A percentile compares a stretch with the other conserved stretches of the same genome.
These are phyloP conservation scores for Mortierella sp. DNA, from an alignment of 371 early-diverging fungal genomes.

Conservation along the genomic window DNA sequence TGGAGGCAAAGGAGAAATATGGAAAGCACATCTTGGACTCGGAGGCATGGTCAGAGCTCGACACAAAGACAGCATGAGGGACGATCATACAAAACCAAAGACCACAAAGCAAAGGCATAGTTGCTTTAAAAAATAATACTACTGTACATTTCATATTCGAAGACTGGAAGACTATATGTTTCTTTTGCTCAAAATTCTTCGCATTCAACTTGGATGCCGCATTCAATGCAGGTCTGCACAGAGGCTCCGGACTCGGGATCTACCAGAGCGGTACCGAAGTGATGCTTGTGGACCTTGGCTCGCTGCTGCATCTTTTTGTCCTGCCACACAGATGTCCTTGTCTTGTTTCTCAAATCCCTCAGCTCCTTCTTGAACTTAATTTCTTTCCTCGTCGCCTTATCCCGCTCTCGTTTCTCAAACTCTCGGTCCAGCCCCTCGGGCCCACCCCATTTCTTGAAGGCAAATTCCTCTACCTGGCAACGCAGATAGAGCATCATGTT, in stretches of 20 bases:
- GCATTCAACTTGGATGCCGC: slow-evolving; percentile 78
- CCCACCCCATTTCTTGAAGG: slow-evolving; percentile 93
- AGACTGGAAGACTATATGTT: too few relatives aligned
- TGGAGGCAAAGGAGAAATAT: slow-evolving; percentile 57
- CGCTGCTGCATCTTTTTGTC: slow-evolving; percentile 55
- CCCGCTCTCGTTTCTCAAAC: slow-evolving; percentile 85
- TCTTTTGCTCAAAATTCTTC: slow-evolving; percentile 69
- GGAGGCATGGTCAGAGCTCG: slow-evolving; percentile 62
- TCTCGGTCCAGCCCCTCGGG: slow-evolving; percentile 89
- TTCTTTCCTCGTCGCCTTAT: slow-evolving; percentile 85
- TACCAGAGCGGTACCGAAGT: slow-evolving; percentile 66
- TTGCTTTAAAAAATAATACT: neutral
- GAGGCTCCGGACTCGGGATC: slow-evolving; percentile 61
- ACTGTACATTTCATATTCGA: too few relatives aligned
- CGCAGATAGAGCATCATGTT: slow-evolving; percentile 96
- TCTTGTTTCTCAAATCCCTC: slow-evolving; percentile 82
- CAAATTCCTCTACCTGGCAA: slow-evolving; percentile 91
- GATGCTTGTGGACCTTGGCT: slow-evolving; percentile 80
- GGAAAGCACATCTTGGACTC: slow-evolving; percentile 57
- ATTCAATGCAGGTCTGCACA: slow-evolving; percentile 71
- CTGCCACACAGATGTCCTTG: slow-evolving; percentile 84
- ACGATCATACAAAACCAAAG: neutral
- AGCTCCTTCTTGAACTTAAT: slow-evolving; percentile 86
- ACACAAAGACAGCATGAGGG: slow-evolving; percentile 38
- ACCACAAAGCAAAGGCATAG: neutral